phyloP scores from a whole-genome alignment of 2,329 filamentous ascomycete species.

The Nemania abortiva region DNA sequence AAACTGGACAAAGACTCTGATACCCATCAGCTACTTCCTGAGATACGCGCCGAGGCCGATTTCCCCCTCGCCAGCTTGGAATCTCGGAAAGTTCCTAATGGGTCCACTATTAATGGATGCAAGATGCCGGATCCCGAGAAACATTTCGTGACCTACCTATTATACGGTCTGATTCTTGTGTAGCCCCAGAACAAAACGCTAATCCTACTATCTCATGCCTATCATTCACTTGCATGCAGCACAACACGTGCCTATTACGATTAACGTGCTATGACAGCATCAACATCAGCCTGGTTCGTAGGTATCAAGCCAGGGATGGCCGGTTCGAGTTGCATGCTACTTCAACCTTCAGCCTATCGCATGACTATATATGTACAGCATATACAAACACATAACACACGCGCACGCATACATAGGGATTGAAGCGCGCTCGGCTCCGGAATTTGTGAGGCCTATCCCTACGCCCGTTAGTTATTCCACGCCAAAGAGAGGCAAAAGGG shows the following conservation, averaged over 20 bases:
- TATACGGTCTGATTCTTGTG: slow-evolving; percentile 14
- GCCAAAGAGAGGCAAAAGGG: too few relatives aligned
- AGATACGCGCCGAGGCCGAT: background rate
- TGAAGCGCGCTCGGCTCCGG: background rate
- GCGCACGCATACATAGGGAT: background rate
- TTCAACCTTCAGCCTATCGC: background rate
- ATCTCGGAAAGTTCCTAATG: slow-evolving; percentile 2
- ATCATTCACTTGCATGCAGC: slow-evolving; percentile 39
- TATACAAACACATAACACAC: background rate
- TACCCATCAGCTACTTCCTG: background rate
- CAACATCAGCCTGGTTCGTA: slow-evolving; percentile 17
- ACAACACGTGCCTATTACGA: slow-evolving; percentile 38
- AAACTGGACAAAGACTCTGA: too few relatives aligned
- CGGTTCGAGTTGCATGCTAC: slow-evolving; percentile 12
- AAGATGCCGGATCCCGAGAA: slow-evolving; percentile 37
- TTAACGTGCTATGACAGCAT: slow-evolving; percentile 37
- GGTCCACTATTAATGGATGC: slow-evolving; percentile 28
- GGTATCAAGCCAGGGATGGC: slow-evolving; percentile 14
- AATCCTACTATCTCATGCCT: slow-evolving; percentile 27
- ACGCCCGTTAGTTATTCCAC: background rate
- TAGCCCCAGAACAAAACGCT: slow-evolving; percentile 28
- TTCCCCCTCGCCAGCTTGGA: too few relatives aligned
- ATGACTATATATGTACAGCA: background rate
- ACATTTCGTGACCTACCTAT: slow-evolving; percentile 14
- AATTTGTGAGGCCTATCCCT: background rate